Base-by-base conservation (phyloP, 1,284 basidiomycete species). In the Marasmius tenuissimus region DNA sequence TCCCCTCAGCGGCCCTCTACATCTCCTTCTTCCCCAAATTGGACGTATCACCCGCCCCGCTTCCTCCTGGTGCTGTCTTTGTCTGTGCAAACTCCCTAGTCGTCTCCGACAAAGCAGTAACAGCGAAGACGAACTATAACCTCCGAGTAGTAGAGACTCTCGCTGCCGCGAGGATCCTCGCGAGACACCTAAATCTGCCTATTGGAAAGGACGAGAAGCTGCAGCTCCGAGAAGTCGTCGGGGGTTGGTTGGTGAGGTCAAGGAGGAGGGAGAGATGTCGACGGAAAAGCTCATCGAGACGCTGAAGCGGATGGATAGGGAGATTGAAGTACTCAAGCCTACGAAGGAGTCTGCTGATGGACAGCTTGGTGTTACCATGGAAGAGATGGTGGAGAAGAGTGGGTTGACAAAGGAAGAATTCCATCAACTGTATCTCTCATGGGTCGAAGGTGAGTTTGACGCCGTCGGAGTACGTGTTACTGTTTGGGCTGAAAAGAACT, bases 121-220 rank as follows among this genome's bases (percentile, higher is more conserved):
- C 85, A 48, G 89, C 92, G 2, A 91, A 89, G 65, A 85, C 81
- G 56, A 83, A 87, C 51, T 96, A 96, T 78, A 96, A 96, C 72
- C 80, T 96, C 38, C 89, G 93, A 20, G 93, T 94, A 20, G 89
- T 96, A 18, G 94, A 96, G 75, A 92, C 89, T 0, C 86, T 94
- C 34, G 88, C 87, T 57, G 89, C 87, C 1, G 91, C 93, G 0
- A 82, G 91, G 14, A 79, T 94, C 6, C 82, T 96, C 11, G 85
- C 87, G 0, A 79, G 80, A 33, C 72, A 78, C 5, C 81, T 93
- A 39, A 81, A 78, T 0, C 71, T 89, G 27, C 49, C 70, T 0
- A 73, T 82, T 9, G 77, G 69, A 0, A 56, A 69, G 35, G 76
- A 71, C 33, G 86, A 91, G 66, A 81, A 76, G 63, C 73, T 86